A percentile compares a stretch with the other conserved stretches of the same genome.
Conservation (phyloP, 495 filamentous ascomycete species). For the Penicillium flavigenum region DNA sequence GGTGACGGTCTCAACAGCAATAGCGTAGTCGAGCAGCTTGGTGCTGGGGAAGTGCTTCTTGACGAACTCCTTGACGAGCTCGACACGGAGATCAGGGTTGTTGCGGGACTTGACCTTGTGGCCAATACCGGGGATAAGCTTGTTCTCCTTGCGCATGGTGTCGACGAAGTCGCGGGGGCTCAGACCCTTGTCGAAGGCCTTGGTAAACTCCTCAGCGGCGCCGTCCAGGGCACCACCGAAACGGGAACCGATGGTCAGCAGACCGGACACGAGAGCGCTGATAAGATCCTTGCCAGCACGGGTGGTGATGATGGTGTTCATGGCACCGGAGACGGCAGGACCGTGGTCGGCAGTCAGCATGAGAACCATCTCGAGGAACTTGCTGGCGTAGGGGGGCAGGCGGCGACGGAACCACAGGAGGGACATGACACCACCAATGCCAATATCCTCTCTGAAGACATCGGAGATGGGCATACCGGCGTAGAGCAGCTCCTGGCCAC, state of each 20-base stretch:
- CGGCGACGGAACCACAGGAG: constrained; percentile 99
- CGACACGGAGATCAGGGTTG: constrained; percentile 99
- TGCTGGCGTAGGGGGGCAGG: constrained; percentile 91
- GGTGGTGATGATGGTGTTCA: constrained; percentile 99
- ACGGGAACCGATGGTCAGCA: constrained; percentile 95
- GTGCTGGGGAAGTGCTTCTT: constrained; percentile 93
- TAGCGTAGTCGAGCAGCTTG: constrained; percentile 97
- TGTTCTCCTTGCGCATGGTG: constrained; percentile 98
- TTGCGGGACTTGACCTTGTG: constrained; percentile 99
- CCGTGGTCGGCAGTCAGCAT: constrained; percentile 99
- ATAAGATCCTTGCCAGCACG: constrained; percentile 98
- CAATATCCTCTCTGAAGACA: constrained; percentile 98
- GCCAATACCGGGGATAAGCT: constrained; percentile 98
- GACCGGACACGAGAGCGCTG: constrained; percentile 89
- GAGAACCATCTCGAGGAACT: constrained; percentile 99
- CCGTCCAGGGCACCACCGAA: constrained; percentile 99
- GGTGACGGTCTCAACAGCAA: constrained; percentile 96
- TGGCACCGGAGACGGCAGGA: constrained; percentile 96
- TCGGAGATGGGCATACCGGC: constrained; percentile 99
- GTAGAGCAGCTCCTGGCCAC: constrained; percentile 98
- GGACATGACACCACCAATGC: constrained; percentile 99
- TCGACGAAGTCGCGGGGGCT: constrained; percentile 99
- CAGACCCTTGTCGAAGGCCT: constrained; percentile 95
- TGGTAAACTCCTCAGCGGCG: constrained; percentile 97
- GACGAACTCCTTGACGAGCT: constrained; percentile 98